A percentile compares a stretch with the other conserved stretches of the same genome.
Evolutionary conservation across 2,329 filamentous ascomycete species (phyloP).

Genomic region (Aspergillus neoniger): DNA sequence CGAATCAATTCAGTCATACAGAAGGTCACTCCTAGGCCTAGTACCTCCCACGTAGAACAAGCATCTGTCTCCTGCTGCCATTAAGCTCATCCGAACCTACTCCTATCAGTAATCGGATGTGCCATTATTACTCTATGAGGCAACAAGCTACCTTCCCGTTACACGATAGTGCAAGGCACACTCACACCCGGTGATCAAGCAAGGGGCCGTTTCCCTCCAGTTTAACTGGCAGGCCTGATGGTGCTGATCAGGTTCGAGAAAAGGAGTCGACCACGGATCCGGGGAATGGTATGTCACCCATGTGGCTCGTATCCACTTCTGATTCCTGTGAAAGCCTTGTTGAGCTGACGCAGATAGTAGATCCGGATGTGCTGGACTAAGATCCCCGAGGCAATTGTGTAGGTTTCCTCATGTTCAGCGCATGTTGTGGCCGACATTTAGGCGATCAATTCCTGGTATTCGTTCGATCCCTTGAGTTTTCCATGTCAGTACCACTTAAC

Average conservation of each 20-base stretch:
- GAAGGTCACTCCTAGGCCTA: no score
- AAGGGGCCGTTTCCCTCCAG: background rate
- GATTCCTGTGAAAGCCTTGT: background rate
- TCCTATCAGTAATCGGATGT: no score
- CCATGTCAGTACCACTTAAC: background rate
- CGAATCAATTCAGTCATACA: no score
- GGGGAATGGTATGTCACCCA: background rate
- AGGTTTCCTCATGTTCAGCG: background rate
- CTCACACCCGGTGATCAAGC: background rate
- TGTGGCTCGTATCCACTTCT: slow-evolving; percentile 5
- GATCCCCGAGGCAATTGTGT: background rate
- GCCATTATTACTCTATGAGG: background rate
- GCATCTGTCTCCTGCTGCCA: no score
- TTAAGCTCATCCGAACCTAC: no score
- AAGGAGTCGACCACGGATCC: background rate
- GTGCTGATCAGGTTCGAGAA: background rate
- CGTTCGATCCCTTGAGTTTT: background rate
- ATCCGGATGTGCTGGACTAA: background rate
- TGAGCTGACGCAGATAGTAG: background rate
- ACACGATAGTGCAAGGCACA: slow-evolving; percentile 1
- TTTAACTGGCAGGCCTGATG: background rate
- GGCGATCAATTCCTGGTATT: background rate
- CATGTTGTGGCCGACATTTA: background rate
- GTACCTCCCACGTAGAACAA: no score
- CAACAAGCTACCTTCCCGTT: background rate